Evolutionary conservation across 2,329 filamentous ascomycete genomes (phyloP), one percentile per base, ranked within the genome.

Genomic region (Cercospora zeae-maydis): DNA sequence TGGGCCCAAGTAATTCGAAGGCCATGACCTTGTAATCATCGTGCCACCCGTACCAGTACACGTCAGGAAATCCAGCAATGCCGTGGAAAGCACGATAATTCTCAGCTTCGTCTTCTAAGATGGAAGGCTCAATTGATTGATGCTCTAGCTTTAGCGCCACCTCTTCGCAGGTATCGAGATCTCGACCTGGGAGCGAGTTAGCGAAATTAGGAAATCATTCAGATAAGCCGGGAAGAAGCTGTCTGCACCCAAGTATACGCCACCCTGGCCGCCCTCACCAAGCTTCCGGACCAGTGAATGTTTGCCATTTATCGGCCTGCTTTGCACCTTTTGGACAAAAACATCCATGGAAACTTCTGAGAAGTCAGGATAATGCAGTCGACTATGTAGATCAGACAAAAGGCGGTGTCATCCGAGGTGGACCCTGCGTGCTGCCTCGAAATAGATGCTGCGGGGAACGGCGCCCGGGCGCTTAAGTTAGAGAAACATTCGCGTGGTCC

Each of bases 1-100:
- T 69, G 42, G 62, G 69, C 42, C 66, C 66, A 37, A 70, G 64
- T 31, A 70, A 59, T 39, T 70, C 64, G 54, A 70, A 68, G 37
- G 53, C 66, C 65, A 70, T 69, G 21, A 69, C 57, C 39, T 54
- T 66, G 62, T 65, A 69, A 30, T 69, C 66, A 49, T 65, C 63
- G 31, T 69, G 61, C 55, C 59, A 58, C 36, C 67, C 67, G 56
- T 67, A 62, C 67, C 67, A 62, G 47, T 64, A 64, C 16, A 68
- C 13, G n/a, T 68, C 16, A 19, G 63, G 66, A 24, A 67, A 67
- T 11, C 68, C 67, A 30, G 47, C n/a, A 10, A 58, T 21, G 53
- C 59, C 61, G 42, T 63, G 24, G 34, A 69, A 63, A 59, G 33
- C 47, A 14, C 55, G 30, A 39, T 67, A 69, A 45, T 62, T 64